A percentile compares a stretch with the other conserved stretches of the same genome.
phyloP scores from a whole-genome alignment of 306 rosid genomes.

The Delonix regia region DNA sequence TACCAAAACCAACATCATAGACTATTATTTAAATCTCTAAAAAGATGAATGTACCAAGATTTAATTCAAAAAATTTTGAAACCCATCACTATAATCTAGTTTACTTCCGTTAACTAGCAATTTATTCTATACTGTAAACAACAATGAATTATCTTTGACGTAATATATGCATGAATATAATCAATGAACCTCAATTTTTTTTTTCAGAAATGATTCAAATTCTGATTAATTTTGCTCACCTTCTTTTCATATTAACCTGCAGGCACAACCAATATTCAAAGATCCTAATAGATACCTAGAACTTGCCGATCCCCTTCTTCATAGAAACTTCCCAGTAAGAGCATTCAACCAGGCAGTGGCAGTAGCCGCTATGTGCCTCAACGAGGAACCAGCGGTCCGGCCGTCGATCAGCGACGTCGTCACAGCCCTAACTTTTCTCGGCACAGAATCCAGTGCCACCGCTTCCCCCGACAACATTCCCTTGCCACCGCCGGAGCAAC shows the following conservation, averaged over 20 bases:
- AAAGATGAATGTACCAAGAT: too few relatives aligned
- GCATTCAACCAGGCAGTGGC: constrained; percentile 87
- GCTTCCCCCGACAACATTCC: constrained; percentile 33
- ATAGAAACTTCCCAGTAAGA: constrained; percentile 56
- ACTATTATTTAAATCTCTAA: too few relatives aligned
- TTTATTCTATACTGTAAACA: too few relatives aligned
- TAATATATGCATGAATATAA: neutral
- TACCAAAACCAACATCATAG: too few relatives aligned
- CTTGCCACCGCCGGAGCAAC: constrained; percentile 35
- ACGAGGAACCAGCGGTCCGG: constrained; percentile 76
- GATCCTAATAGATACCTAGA: constrained; percentile 54
- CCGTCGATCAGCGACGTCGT: constrained; percentile 86
- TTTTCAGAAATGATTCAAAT: neutral
- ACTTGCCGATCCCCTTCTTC: constrained; percentile 70
- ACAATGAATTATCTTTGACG: too few relatives aligned
- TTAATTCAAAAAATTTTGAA: too few relatives aligned
- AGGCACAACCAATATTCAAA: constrained; percentile 80
- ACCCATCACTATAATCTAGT: too few relatives aligned
- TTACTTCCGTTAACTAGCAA: too few relatives aligned
- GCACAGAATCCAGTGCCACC: constrained; percentile 31
- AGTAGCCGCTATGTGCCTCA: constrained; percentile 93
- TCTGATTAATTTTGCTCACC: neutral
- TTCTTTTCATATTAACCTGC: neutral
- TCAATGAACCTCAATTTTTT: neutral
- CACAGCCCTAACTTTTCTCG: constrained; percentile 82